These are phyloP conservation scores for Coemansia sp. DNA, from an alignment of 192 early-diverging fungal genomes.

Conservation along the genomic window DNA sequence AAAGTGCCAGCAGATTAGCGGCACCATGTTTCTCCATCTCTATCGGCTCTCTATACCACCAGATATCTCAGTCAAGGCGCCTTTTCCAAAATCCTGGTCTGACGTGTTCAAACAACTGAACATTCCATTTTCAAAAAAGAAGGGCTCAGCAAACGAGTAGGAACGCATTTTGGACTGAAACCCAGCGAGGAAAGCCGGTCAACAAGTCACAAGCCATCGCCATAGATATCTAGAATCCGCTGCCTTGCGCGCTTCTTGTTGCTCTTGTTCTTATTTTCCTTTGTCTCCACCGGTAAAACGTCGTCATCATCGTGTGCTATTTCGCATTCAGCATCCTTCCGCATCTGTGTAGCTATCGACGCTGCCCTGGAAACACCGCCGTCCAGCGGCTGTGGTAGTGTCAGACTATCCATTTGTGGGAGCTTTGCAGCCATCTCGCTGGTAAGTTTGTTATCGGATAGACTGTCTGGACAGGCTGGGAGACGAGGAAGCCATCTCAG, in stretches of 20 bases:
- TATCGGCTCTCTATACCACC: slow-evolving; percentile 19
- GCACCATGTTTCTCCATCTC: slow-evolving; percentile 25
- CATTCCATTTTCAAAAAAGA: slow-evolving; percentile 5
- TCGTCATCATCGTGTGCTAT: background rate
- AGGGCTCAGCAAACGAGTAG: background rate
- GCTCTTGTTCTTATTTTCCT: slow-evolving; percentile 5
- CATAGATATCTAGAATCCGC: slow-evolving; percentile 15
- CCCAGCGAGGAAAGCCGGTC: too few relatives aligned
- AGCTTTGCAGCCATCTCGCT: slow-evolving; percentile 1
- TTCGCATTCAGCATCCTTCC: background rate
- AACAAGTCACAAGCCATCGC: slow-evolving; percentile 5
- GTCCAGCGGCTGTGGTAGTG: background rate
- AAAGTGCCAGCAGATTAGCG: background rate
- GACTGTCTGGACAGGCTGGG: slow-evolving; percentile 31
- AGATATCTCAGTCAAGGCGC: slow-evolving; percentile 26
- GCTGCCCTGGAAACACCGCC: background rate
- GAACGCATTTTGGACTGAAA: background rate
- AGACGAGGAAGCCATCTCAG: slow-evolving; percentile 29
- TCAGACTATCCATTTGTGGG: background rate
- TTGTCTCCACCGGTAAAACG: background rate
- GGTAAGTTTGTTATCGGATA: slow-evolving; percentile 7
- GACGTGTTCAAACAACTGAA: slow-evolving; percentile 20
- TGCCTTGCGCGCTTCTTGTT: slow-evolving; percentile 17
- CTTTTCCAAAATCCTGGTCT: slow-evolving; percentile 34
- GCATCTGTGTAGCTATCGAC: background rate